Conservation (phyloP, 352 stramenopile genomes). For the Phytophthora pistaciae region DNA sequence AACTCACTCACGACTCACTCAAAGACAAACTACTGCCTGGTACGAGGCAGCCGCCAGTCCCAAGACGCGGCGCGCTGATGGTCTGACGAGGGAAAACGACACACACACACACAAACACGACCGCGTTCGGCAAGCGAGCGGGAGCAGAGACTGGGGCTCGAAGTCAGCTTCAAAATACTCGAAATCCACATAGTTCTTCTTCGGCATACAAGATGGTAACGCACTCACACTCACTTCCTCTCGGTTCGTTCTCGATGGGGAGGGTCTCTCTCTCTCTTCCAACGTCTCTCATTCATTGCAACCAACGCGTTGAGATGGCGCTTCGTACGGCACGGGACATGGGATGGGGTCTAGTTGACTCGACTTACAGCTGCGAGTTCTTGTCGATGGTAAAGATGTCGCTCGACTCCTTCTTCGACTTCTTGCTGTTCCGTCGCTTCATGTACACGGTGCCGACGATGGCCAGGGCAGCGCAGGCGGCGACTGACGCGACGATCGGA, state of each 20-base stretch:
- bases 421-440: slow-evolving; percentile 69
- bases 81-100: slow-evolving; percentile 32
- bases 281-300: slow-evolving; percentile 46
- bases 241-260: slow-evolving; percentile 35
- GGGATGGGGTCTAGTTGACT: slow-evolving; percentile 16
- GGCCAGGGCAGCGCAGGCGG: slow-evolving; percentile 56
- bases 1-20: slow-evolving; percentile 45
- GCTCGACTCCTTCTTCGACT: slow-evolving; percentile 45
- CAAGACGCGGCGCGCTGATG: slow-evolving; percentile 33
- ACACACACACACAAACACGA: slow-evolving; percentile 34
- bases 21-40: slow-evolving; percentile 22
- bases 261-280: slow-evolving; percentile 12
- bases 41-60: slow-evolving; percentile 7
- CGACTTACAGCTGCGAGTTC: slow-evolving; percentile 75
- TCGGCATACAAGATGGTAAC: slow-evolving; percentile 42
- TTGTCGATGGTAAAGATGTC: slow-evolving; percentile 86
- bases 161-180: slow-evolving; percentile 46
- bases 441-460: slow-evolving; percentile 66
- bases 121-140: slow-evolving; percentile 34
- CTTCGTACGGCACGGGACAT: slow-evolving; percentile 38
- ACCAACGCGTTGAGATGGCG: slow-evolving; percentile 40
- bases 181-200: slow-evolving; percentile 44
- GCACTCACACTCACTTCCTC: slow-evolving; percentile 43
- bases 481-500: slow-evolving; percentile 44
- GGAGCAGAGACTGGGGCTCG: slow-evolving; percentile 30